Evolutionary conservation across 2,329 filamentous ascomycete species (phyloP).

Genomic region (Ceratocystis huliohia): DNA sequence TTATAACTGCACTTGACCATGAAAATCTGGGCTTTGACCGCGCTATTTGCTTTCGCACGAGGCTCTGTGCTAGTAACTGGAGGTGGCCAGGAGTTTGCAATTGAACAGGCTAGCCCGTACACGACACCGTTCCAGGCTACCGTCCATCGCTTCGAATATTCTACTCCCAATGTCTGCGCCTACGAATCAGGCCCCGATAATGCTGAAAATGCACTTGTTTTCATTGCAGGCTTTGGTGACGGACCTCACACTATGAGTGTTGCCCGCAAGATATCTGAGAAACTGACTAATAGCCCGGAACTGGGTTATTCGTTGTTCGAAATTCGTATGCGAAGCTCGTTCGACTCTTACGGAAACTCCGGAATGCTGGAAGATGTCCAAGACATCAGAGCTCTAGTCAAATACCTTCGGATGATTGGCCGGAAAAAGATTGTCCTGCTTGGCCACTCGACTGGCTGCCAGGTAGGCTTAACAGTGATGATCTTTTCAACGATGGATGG

Average conservation of each 20-base stretch:
- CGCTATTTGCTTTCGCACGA: no score
- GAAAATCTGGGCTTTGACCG: no score
- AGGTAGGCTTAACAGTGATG: slow-evolving; percentile 29
- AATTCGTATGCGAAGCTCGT: slow-evolving; percentile 42
- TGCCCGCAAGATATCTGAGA: slow-evolving; percentile 35
- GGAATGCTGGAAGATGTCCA: slow-evolving; percentile 40
- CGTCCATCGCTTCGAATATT: slow-evolving; percentile 36
- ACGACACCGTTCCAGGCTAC: slow-evolving; percentile 31
- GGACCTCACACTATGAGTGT: slow-evolving; percentile 54
- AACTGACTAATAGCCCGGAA: slow-evolving; percentile 30
- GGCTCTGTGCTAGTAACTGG: no score
- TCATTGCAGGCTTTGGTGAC: slow-evolving; percentile 58
- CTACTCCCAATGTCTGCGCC: slow-evolving; percentile 32
- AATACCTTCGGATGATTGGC: slow-evolving; percentile 39
- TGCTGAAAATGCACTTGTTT: slow-evolving; percentile 48
- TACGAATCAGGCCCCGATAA: slow-evolving; percentile 36
- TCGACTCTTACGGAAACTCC: slow-evolving; percentile 39
- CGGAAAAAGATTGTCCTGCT: slow-evolving; percentile 42
- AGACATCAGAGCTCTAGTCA: slow-evolving; percentile 41
- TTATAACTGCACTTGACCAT: no score
- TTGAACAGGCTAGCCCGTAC: not conserved
- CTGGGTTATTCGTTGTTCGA: slow-evolving; percentile 44
- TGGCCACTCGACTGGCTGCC: slow-evolving; percentile 47
- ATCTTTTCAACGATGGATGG: not conserved
- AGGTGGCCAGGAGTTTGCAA: no score